Base-by-base conservation (phyloP, 192 early-diverging fungal species). In the Mortierella hygrophila region DNA sequence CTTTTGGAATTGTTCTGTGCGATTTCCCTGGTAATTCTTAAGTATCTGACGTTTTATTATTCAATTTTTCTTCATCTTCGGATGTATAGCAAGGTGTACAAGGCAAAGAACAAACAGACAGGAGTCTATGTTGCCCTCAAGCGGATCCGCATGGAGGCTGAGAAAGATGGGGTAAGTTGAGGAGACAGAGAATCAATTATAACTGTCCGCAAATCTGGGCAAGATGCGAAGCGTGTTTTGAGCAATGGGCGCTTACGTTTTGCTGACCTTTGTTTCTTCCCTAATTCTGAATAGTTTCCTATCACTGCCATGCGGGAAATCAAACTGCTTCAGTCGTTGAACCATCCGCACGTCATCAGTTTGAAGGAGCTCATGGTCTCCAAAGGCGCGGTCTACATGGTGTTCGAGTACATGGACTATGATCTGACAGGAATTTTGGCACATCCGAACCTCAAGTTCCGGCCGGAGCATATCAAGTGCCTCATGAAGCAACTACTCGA, bases 351-450 rank as follows among this genome's bases (percentile, higher is more conserved):
- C 82, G 94, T 97, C 42, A 92, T 96, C 15, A 90, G 91, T 44
- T 88, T 97, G 46, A 88, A 93, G 46, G 93, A 97, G n/a, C 93
- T 96, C 4, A 92, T 97, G 88, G 94, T 94, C 15, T 83, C 92
- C 49, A 90, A 95, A 82, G 92, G 89, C 92, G 92, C 93, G 2
- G 92, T 96, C 11, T 95, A 96, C 68, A 95, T 97, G 89, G 95
- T 97, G 47, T 93, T 96, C 83, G 96, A 97, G 88, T 97, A 97
- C 85, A 95, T 96, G 95, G 96, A 96, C 80, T 94, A 96, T 71
- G 96, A 97, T 74, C 89, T 97, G 37, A 93, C 95, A 1, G 96
- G 96, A 18, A 92, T 97, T 40, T 83, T 96, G 46, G 91, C 89
- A 41, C 94, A 96, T 77, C 94, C 94, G n/a, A 88, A 94, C 41